Evolutionary conservation across 768 basidiomycete species (phyloP).

Genomic region (Brasilioporus rufonigricans): DNA sequence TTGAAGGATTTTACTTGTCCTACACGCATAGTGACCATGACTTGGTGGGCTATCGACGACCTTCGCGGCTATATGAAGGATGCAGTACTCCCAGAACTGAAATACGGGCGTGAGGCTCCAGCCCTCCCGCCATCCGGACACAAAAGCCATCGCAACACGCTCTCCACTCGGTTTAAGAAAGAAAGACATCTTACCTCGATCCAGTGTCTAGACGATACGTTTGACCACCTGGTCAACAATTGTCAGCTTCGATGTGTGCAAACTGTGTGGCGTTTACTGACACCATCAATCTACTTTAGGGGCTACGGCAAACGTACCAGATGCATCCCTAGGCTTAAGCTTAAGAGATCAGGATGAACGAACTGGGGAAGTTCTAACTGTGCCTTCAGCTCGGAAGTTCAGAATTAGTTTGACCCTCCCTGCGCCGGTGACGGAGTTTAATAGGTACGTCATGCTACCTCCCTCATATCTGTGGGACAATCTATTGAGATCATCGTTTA

Average conservation of each 20-base stretch:
- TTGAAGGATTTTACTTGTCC: not conserved
- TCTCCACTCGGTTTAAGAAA: slow-evolving; percentile 32
- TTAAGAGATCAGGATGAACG: slow-evolving; percentile 25
- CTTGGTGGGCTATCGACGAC: slow-evolving; percentile 32
- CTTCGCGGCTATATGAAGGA: slow-evolving; percentile 35
- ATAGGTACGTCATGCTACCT: slow-evolving; percentile 20
- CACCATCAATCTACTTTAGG: slow-evolving; percentile 13
- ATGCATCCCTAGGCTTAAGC: slow-evolving; percentile 24
- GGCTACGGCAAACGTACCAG: slow-evolving; percentile 28
- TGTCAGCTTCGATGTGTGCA: slow-evolving; percentile 20
- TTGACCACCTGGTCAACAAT: slow-evolving; percentile 29
- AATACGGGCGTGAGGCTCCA: slow-evolving; percentile 22
- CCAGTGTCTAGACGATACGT: slow-evolving; percentile 23
- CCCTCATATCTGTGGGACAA: not conserved
- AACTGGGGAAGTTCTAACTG: slow-evolving; percentile 30
- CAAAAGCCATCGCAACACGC: slow-evolving; percentile 36
- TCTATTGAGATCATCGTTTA: slow-evolving; percentile 7
- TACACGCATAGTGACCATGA: slow-evolving; percentile 14
- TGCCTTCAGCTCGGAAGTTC: slow-evolving; percentile 33
- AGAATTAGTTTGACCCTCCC: slow-evolving; percentile 23
- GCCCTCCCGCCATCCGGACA: slow-evolving; percentile 25
- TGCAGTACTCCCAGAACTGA: slow-evolving; percentile 32
- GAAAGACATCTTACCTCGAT: slow-evolving; percentile 33
- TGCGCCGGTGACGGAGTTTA: slow-evolving; percentile 32
- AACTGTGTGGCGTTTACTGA: slow-evolving; percentile 1